Evolutionary conservation across 371 early-diverging fungal genomes (phyloP).

Genomic region (Rhizopus delemar): DNA sequence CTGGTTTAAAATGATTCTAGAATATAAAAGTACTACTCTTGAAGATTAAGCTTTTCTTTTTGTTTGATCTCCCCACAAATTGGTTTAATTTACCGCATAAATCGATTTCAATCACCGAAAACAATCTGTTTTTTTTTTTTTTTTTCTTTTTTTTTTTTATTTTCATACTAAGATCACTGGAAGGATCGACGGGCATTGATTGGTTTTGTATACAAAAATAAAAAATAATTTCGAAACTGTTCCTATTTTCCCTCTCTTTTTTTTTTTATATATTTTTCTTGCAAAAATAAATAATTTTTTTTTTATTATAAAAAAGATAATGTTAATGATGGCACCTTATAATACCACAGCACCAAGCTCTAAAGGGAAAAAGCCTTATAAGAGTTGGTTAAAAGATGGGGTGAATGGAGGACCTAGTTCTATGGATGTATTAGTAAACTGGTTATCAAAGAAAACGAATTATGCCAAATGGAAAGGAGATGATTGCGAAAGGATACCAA

Average conservation of each 20-base stretch:
- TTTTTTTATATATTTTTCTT: conserved; percentile 14
- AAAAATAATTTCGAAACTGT: conserved; percentile 7
- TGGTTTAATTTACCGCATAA: too few species aligned
- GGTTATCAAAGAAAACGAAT: conserved; percentile 49
- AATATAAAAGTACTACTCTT: too few species aligned
- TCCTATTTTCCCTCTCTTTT: conserved; percentile 10
- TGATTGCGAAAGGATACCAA: conserved; percentile 47
- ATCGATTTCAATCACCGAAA: too few species aligned
- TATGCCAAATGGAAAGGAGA: conserved; percentile 53
- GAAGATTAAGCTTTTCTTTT: too few species aligned
- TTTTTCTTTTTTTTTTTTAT: too few species aligned
- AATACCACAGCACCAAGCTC: conserved; percentile 20
- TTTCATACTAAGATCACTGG: too few species aligned
- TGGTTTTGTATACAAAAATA: conserved; percentile 17
- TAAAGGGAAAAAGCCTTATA: conserved; percentile 50
- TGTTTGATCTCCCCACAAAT: too few species aligned
- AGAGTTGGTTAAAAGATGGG: conserved; percentile 55
- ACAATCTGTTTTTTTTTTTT: too few species aligned
- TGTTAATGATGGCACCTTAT: conserved; percentile 39
- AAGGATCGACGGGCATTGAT: conserved; percentile 35
- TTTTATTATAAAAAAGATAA: conserved; percentile 10
- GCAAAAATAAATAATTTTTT: conserved; percentile 1
- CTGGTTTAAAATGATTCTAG: too few species aligned
- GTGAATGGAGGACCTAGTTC: conserved; percentile 51
- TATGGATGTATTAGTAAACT: conserved; percentile 48